Evolutionary conservation across 2,329 filamentous ascomycete genomes (phyloP), one percentile per base, ranked within the genome.

Genomic region (Epichloe elymi): DNA sequence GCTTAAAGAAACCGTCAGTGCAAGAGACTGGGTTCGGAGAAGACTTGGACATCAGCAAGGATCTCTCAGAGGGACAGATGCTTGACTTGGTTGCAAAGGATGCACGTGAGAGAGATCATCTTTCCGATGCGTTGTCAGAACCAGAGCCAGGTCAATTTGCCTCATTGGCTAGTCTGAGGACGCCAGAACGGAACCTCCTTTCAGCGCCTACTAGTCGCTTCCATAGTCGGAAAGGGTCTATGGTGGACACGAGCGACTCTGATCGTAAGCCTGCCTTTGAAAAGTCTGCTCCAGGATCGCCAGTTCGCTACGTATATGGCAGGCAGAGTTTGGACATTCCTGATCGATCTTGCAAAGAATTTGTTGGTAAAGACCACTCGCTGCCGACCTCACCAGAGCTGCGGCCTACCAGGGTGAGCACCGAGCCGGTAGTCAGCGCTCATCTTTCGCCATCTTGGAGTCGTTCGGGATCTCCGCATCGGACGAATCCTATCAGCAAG

Each of bases 391-490:
- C 79, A 0, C 79, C 79, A 4, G 74, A 74, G 23, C 60, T 74
- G n/a, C 73, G 69, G 37, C 61, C 70, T 4, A 56, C 72, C 64
- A 62, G 73, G 53, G 65, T 78, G 59, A 58, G 70, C 58, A 66
- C 68, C 1, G 74, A 83, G 48, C 79, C 80, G 4, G 75, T 74
- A 12, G 77, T 83, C 53, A 76, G 76, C 20, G 74, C 78, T 56
- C 82, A 85, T 51, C 63, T 85, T 8, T 86, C 84, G 3, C 77
- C 82, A 2, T 70, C 74, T 3, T 72, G 72, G 7, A 88, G 82
- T 59, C 76, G 84, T 23, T 73, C 78, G 2, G 70, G 72, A 2
- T 88, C 85, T 6, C 84, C 85, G 33, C 69, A 71, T 0, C 76
- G 82, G 48, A 26, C 23, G 23, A 84, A 79, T 50, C 75, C 78